Base-by-base conservation (phyloP, 129 eudicot species). In the Mikania micrantha region DNA sequence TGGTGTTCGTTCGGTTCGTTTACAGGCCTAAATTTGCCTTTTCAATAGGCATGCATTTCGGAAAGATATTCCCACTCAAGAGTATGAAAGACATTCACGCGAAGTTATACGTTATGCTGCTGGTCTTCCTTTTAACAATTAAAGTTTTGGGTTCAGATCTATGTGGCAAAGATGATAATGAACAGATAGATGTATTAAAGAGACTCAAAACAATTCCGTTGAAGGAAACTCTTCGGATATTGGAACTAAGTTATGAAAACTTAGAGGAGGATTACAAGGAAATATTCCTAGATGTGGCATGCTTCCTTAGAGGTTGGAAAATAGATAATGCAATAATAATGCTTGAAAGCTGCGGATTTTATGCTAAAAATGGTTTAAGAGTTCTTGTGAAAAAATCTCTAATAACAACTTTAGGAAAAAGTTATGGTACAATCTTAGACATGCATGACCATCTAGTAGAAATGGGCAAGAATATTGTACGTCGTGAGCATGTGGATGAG, bases 21-120 rank as follows among this genome's bases (percentile, higher is more conserved):
- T n/a, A n/a, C n/a, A n/a, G n/a, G n/a, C n/a, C n/a, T n/a, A n/a
- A n/a, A n/a, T n/a, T n/a, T n/a, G 73, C 19, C 82, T 81, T 4
- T 81, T 81, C 4, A 61, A 72, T 49, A 67, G 38, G 39, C 52
- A 83, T 52, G 84, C 87, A 66, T 79, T 83, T 25, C 65, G 84
- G 22, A 79, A 65, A 62, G 71, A 64, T 16, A 25, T 61, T 36
- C 84, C 87, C 15, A 34, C 24, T 2, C 20, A 71, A 54, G 71
- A 19, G 22, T 79, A 61, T 19, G 5, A 28, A 69, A 32, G 5
- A 9, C 17, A 76, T 3, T 48, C 84, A 4, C 40, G 31, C 15
- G 36, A 78, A 52, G 69, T 78, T 62, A 81, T 79, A 22, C 60
- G 62, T 15, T 64, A 64, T 20, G 74, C 83, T 36, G 81, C 81